A percentile compares a stretch with the other conserved stretches of the same genome.
These are phyloP conservation scores for Closterium sp. DNA, from an alignment of 139 green algal genomes.

Conservation along the genomic window DNA sequence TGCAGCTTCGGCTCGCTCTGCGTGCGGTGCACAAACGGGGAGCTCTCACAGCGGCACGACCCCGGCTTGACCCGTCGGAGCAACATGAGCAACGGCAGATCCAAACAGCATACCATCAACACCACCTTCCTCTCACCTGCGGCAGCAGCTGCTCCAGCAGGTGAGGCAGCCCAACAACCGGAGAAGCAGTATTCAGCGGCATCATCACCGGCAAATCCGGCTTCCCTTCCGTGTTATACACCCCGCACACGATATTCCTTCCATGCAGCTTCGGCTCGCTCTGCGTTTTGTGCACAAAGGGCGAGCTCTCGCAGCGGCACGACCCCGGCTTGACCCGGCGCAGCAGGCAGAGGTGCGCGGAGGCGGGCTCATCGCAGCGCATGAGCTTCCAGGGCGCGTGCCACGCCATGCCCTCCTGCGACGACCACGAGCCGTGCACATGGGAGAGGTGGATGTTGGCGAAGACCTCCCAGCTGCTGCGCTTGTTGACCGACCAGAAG, in stretches of 20 bases:
- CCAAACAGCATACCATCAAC: no score
- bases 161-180: not conserved
- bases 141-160: no score
- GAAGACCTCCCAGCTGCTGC: conserved; percentile 22
- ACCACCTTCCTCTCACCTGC: no score
- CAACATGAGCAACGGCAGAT: no score
- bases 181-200: not conserved
- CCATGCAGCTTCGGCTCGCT: conserved; percentile 10
- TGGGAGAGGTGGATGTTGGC: conserved; percentile 22
- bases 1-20: no score
- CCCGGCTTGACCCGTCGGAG: no score
- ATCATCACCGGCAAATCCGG: conserved; percentile 4
- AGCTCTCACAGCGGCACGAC: no score
- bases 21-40: no score
- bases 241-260: conserved; percentile 4
- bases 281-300: conserved; percentile 4
- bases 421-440: not conserved
- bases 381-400: conserved; percentile 24
- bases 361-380: conserved; percentile 8
- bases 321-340: conserved; percentile 11
- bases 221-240: not conserved
- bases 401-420: conserved; percentile 20
- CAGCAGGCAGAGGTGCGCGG: not conserved
- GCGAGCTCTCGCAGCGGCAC: conserved; percentile 30
- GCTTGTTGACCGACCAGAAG: conserved; percentile 27